Evolutionary conservation across 495 filamentous ascomycete species (phyloP).

Genomic region (Penicillium cosmopolitanum): DNA sequence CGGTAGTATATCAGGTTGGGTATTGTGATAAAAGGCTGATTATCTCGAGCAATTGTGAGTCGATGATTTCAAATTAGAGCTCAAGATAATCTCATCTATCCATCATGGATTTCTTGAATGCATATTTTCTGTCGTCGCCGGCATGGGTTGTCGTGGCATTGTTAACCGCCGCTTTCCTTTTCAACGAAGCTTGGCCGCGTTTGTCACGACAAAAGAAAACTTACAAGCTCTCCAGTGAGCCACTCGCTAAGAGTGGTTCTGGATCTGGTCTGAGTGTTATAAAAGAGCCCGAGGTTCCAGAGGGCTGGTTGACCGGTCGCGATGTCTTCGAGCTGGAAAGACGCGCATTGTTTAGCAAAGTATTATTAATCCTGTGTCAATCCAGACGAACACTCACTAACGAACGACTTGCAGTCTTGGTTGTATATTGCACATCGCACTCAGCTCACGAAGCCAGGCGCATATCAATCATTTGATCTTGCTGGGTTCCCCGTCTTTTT

Average conservation of each 20-base stretch:
- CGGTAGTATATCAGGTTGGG: conserved; percentile 22
- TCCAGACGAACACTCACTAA: conserved; percentile 1
- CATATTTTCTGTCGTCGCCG: conserved; percentile 16
- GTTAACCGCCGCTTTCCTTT: conserved; percentile 18
- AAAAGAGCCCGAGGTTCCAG: conserved; percentile 46
- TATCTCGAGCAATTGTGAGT: not conserved
- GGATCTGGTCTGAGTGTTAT: conserved; percentile 21
- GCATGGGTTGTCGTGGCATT: conserved; percentile 21
- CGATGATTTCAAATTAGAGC: not conserved
- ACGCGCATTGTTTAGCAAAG: conserved; percentile 57
- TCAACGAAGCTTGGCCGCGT: conserved; percentile 15
- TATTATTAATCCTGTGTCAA: conserved; percentile 3
- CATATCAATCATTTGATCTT: conserved; percentile 53
- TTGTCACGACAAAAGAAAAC: conserved; percentile 9
- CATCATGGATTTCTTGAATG: conserved; percentile 23
- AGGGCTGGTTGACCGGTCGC: conserved; percentile 47
- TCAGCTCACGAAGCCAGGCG: conserved; percentile 51
- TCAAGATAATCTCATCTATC: not conserved
- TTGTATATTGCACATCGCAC: conserved; percentile 49
- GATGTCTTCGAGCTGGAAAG: conserved; percentile 55
- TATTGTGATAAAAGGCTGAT: not conserved
- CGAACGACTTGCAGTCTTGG: conserved; percentile 42
- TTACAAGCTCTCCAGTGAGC: not conserved
- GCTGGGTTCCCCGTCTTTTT: conserved; percentile 55
- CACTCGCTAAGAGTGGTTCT: not conserved